Base-by-base conservation (phyloP, 1,284 basidiomycete genomes). In the Jaminaea rosea region DNA sequence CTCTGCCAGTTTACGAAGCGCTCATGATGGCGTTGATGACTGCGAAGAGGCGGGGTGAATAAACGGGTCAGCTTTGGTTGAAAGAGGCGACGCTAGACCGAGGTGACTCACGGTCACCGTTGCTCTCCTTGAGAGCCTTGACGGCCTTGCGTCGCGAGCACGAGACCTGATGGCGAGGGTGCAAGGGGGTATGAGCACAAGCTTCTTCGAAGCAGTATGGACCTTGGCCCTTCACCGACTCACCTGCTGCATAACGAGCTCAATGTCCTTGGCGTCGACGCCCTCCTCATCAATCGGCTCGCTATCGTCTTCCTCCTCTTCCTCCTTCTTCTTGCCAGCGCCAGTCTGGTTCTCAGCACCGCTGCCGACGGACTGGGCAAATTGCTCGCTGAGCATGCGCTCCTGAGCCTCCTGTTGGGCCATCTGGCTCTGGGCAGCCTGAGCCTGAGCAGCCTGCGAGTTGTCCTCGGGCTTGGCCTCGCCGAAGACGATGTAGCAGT, bases 401-500 rank as follows among this genome's bases (percentile, higher is more conserved):
- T 88, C 86, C 60, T 75, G 67, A 15, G 67, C 68, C 59, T 68
- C 62, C 48, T 67, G 68, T 52, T 80, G 79, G 41, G 84, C 82
- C 65, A 89, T 80, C 73, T 90, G 88, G 39, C 19, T 23, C 74
- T 91, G 88, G 48, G 87, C 85, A 58, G 88, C 85, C 55, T 82
- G 82, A 55, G 91, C 76, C 76, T 89, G 87, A 55, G 87, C 86
- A 65, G 86, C 83, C 45, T 84, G 82, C 76, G 84, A 85, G 81
- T 88, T 87, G 76, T 96, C 91, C 79, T 96, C 91, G 64, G 88
- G 83, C 85, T 88, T 94, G 64, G 90, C 91, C 80, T 98, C 93
- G 66, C 93, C 93, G 69, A 97, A 98, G 62, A 98, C 90, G 75
- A 98, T 90, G 82, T 98, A 97, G 78, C 87, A 89, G 78, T 98